Conservation (phyloP, 352 stramenopile species). For the Elongisporangium undulatum region DNA sequence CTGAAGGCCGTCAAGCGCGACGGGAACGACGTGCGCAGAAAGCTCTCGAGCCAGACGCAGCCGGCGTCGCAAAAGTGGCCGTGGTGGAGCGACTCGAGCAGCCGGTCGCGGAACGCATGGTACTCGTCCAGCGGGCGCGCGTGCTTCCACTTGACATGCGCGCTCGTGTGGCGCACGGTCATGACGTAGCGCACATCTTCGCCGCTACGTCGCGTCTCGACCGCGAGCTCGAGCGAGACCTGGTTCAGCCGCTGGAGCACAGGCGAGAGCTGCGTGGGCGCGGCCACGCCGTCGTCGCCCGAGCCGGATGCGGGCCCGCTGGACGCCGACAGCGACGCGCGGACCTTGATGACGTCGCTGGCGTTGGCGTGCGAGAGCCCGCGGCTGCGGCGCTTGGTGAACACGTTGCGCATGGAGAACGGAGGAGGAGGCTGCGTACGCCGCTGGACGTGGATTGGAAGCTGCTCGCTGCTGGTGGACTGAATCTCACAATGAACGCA, state of each 20-base stretch:
- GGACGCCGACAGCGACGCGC: not conserved
- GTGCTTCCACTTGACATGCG: slow-evolving; percentile 23
- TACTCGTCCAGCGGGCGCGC: slow-evolving; percentile 49
- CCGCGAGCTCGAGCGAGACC: slow-evolving; percentile 21
- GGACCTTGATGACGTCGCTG: not conserved
- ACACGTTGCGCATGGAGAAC: not conserved
- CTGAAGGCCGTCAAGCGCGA: slow-evolving; percentile 18
- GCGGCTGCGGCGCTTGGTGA: not conserved
- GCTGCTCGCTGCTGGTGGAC: not conserved
- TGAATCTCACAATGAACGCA: not conserved
- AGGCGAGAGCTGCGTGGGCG: not conserved
- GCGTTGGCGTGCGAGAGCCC: not conserved
- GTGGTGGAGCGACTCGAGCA: slow-evolving; percentile 38
- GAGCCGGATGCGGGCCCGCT: not conserved
- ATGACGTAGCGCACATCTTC: slow-evolving; percentile 49
- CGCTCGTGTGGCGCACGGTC: slow-evolving; percentile 26
- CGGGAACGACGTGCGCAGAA: slow-evolving; percentile 33
- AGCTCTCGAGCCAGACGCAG: slow-evolving; percentile 53
- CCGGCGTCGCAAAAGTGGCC: slow-evolving; percentile 44
- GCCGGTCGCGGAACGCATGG: slow-evolving; percentile 22
- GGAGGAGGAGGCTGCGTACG: not conserved
- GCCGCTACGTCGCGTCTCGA: slow-evolving; percentile 9
- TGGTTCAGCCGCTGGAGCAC: slow-evolving; percentile 23
- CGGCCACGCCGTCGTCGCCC: not conserved
- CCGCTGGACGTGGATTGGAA: not conserved